Conservation (phyloP, 1,139 yeast species). For the Yamadazyma atlantica region DNA sequence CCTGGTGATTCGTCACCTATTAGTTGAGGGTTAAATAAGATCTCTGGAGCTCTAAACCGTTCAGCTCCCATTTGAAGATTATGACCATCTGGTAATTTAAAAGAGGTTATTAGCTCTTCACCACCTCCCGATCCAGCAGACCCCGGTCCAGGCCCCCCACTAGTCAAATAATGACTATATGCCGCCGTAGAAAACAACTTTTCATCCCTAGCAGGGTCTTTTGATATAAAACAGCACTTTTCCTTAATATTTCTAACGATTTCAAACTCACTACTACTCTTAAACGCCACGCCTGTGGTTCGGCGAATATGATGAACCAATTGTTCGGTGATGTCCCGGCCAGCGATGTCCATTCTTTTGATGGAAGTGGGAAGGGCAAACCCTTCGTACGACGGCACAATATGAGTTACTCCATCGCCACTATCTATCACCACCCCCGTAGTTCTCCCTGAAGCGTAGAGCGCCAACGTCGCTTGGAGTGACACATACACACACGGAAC, state of each 20-base stretch:
- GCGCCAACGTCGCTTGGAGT: conserved; percentile 79
- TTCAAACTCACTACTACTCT: conserved; percentile 77
- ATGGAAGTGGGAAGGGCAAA: conserved; percentile 75
- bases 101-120: conserved; percentile 40
- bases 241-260: conserved; percentile 80
- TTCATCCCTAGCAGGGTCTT: conserved; percentile 70
- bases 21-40: conserved; percentile 75
- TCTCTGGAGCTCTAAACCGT: conserved; percentile 69
- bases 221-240: conserved; percentile 65
- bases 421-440: conserved; percentile 88
- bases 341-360: conserved; percentile 78
- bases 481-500: conserved; percentile 86
- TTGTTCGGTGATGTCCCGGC: conserved; percentile 80
- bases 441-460: conserved; percentile 87
- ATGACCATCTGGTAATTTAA: conserved; percentile 84
- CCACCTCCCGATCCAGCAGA: too few relatives aligned
- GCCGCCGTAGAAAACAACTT: conserved; percentile 44
- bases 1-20: conserved; percentile 78
- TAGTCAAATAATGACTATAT: conserved; percentile 19
- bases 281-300: conserved; percentile 57
- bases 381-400: conserved; percentile 90
- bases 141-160: too few relatives aligned
- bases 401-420: conserved; percentile 90
- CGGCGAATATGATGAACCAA: conserved; percentile 67
- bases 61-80: conserved; percentile 61